Conservation (phyloP, 78 protist genomes). For the Emiliania huxleyi region DNA sequence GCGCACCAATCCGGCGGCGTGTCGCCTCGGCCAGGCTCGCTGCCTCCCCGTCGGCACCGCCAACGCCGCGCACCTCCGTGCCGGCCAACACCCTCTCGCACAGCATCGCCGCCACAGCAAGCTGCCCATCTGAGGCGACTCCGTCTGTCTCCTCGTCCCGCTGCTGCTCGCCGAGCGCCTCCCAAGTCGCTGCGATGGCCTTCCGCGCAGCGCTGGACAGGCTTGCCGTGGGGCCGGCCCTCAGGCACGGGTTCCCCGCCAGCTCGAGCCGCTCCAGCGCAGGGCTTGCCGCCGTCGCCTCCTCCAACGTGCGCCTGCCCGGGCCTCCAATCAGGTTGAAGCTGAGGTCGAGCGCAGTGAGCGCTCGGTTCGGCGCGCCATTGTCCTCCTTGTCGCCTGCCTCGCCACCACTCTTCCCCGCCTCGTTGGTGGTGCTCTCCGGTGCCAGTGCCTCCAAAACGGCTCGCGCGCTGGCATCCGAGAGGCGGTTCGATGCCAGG, state of each 20-base stretch:
- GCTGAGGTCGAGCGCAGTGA: neutral
- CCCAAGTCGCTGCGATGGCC: neutral
- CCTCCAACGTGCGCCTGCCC: neutral
- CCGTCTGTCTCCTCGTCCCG: no score
- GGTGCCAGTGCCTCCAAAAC: neutral
- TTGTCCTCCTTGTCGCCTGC: neutral
- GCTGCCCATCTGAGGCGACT: no score
- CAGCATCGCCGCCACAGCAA: no score
- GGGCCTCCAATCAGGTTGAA: neutral
- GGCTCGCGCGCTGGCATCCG: neutral
- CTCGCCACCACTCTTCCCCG: neutral
- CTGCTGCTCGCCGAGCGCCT: neutral
- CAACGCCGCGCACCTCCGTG: no score
- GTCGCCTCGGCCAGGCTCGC: no score
- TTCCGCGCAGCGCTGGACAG: neutral
- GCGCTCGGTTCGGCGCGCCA: neutral
- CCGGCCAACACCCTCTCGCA: no score
- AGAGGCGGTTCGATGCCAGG: neutral
- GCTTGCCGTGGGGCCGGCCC: neutral
- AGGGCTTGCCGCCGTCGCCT: neutral
- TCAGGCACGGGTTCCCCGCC: neutral
- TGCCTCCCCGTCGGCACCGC: no score
- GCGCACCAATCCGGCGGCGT: no score
- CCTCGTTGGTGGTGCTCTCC: neutral
- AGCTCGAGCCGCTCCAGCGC: neutral